Conservation (phyloP, 305 asterid species). For the Fraxinus nigra region DNA sequence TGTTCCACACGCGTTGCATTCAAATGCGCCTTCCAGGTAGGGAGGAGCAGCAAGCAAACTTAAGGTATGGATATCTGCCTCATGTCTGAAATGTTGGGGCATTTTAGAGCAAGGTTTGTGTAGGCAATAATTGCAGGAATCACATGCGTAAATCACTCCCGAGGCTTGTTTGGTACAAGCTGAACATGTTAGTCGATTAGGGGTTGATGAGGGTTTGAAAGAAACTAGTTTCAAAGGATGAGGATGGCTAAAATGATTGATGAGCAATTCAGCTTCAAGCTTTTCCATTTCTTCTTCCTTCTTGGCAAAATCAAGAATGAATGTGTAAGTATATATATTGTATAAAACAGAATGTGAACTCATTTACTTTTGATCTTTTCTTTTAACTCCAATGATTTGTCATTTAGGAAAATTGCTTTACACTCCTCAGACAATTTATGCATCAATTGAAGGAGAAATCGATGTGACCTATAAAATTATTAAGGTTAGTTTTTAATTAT, state of each 20-base stretch:
- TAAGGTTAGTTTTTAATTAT: background rate
- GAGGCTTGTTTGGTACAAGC: conserved; percentile 32
- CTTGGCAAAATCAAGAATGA: background rate
- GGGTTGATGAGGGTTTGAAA: background rate
- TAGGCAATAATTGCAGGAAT: conserved; percentile 27
- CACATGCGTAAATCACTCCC: conserved; percentile 30
- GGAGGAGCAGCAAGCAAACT: conserved; percentile 34
- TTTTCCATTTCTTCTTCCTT: conserved; percentile 20
- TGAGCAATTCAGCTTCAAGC: conserved; percentile 11
- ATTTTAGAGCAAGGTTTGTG: conserved; percentile 37
- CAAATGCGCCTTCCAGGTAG: conserved; percentile 30
- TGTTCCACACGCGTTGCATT: conserved; percentile 40
- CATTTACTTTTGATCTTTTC: conserved; percentile 4
- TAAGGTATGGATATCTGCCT: conserved; percentile 32
- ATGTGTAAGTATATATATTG: background rate
- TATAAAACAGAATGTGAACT: background rate
- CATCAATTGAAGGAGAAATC: background rate
- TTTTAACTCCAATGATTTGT: background rate
- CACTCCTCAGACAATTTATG: background rate
- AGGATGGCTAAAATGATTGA: conserved; percentile 46
- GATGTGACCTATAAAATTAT: conserved; percentile 1
- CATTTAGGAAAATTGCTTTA: background rate
- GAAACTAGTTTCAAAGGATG: conserved; percentile 32
- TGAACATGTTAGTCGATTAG: conserved; percentile 20
- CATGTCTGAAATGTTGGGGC: conserved; percentile 34